A percentile compares a stretch with the other conserved stretches of the same genome.
Evolutionary conservation across 225 moss, liverwort and hornwort genomes (phyloP).

Genomic region (Antitrichia curtipendula): DNA sequence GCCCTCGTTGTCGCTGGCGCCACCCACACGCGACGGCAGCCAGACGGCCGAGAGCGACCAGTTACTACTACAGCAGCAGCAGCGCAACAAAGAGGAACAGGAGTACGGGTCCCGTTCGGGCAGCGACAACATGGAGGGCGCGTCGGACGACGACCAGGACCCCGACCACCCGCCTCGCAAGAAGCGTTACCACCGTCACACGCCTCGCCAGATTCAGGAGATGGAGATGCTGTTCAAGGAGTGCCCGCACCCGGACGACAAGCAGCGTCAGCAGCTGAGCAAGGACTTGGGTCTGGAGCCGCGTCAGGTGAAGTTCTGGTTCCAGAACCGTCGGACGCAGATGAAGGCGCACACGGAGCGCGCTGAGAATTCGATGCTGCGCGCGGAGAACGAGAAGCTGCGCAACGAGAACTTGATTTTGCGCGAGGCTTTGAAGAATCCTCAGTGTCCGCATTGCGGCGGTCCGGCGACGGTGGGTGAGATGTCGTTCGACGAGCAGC

Average conservation of each 20-base stretch:
- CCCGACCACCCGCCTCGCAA: slow-evolving; percentile 71
- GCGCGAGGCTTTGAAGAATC: slow-evolving; percentile 66
- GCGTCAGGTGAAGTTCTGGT: slow-evolving; percentile 95
- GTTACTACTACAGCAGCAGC: slow-evolving; percentile 10
- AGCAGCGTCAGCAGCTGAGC: slow-evolving; percentile 86
- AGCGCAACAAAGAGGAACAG: slow-evolving; percentile 46
- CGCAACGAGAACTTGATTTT: slow-evolving; percentile 52
- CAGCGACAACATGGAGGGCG: slow-evolving; percentile 89
- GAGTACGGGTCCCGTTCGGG: slow-evolving; percentile 85
- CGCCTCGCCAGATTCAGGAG: slow-evolving; percentile 83
- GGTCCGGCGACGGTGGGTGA: slow-evolving; percentile 73
- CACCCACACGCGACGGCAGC: slow-evolving; percentile 68
- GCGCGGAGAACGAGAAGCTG: slow-evolving; percentile 67
- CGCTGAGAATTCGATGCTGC: slow-evolving; percentile 65
- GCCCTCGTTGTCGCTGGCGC: slow-evolving; percentile 67
- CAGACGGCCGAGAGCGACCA: slow-evolving; percentile 75
- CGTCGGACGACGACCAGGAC: slow-evolving; percentile 69
- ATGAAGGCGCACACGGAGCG: slow-evolving; percentile 96
- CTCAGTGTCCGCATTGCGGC: slow-evolving; percentile 80
- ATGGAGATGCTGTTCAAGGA: slow-evolving; percentile 97
- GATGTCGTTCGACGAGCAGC: slow-evolving; percentile 94
- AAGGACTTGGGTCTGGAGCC: slow-evolving; percentile 87
- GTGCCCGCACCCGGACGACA: slow-evolving; percentile 90
- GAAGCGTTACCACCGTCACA: slow-evolving; percentile 81
- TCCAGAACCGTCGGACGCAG: slow-evolving; percentile 82